phyloP scores from a whole-genome alignment of 768 basidiomycete genomes.

The Russula foetens region DNA sequence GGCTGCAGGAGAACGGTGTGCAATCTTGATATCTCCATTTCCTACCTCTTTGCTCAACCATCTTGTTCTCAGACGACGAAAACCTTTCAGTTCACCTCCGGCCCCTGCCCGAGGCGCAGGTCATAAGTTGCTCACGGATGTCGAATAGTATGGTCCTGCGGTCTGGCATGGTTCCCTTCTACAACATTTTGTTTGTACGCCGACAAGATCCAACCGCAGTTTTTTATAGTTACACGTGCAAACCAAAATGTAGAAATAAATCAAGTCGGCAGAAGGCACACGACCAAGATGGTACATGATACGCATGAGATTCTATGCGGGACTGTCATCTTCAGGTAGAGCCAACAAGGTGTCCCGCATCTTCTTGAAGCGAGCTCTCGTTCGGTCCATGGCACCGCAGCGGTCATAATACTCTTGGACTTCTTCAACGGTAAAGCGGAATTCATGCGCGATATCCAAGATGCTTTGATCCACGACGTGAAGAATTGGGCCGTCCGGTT shows the following conservation, averaged over 20 bases:
- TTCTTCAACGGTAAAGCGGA: slow-evolving; percentile 65
- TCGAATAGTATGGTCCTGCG: slow-evolving; percentile 32
- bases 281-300: neutral
- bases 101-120: slow-evolving; percentile 69
- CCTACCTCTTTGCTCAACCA: neutral
- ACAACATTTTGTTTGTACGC: neutral
- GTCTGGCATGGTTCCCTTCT: neutral
- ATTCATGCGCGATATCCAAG: slow-evolving; percentile 57
- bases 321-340: slow-evolving; percentile 14
- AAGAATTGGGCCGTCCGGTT: slow-evolving; percentile 22
- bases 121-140: slow-evolving; percentile 57
- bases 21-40: slow-evolving; percentile 14
- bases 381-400: slow-evolving; percentile 62
- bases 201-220: neutral
- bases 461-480: slow-evolving; percentile 64
- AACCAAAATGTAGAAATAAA: neutral
- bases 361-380: slow-evolving; percentile 53
- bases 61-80: slow-evolving; percentile 49
- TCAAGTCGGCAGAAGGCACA: neutral
- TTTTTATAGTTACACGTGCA: neutral
- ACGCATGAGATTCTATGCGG: neutral
- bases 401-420: slow-evolving; percentile 73
- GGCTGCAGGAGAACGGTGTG: slow-evolving; percentile 92
- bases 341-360: slow-evolving; percentile 44
- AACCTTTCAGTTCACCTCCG: slow-evolving; percentile 71